These are phyloP conservation scores for Hymenoscyphus linearis DNA, from an alignment of 2,329 filamentous ascomycete species.

Conservation along the genomic window DNA sequence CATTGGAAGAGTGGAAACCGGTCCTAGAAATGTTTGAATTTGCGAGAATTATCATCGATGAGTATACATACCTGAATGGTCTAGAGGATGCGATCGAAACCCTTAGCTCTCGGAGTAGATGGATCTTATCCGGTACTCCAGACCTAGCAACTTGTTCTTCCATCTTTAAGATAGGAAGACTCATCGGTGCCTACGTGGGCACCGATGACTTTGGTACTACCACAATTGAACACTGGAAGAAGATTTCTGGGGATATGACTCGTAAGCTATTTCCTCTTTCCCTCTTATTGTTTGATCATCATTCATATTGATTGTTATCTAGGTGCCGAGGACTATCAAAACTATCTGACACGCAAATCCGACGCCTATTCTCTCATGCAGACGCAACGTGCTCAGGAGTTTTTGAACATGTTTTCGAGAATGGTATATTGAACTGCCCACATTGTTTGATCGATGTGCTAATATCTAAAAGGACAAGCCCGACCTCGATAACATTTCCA, in stretches of 20 bases:
- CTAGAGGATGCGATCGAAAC: slow-evolving; percentile 7
- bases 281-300: not conserved
- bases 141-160: slow-evolving; percentile 51
- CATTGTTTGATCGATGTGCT: not conserved
- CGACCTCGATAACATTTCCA: slow-evolving; percentile 40
- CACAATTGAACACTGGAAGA: slow-evolving; percentile 38
- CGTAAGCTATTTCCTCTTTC: slow-evolving; percentile 27
- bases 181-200: slow-evolving; percentile 51
- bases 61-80: slow-evolving; percentile 53
- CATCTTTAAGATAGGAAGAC: slow-evolving; percentile 51
- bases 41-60: slow-evolving; percentile 57
- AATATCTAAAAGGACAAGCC: slow-evolving; percentile 34
- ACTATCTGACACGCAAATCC: not conserved
- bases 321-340: not conserved
- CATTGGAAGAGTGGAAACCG: slow-evolving; percentile 30
- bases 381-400: slow-evolving; percentile 43
- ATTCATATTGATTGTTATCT: not conserved
- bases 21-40: slow-evolving; percentile 55
- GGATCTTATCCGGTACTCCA: slow-evolving; percentile 61
- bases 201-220: slow-evolving; percentile 44
- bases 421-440: slow-evolving; percentile 17
- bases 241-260: slow-evolving; percentile 38
- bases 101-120: not conserved
- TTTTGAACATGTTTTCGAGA: slow-evolving; percentile 41
- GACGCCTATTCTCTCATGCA: slow-evolving; percentile 38